Base-by-base conservation (phyloP, 2,329 filamentous ascomycete genomes). In the Cadophora gregata region DNA sequence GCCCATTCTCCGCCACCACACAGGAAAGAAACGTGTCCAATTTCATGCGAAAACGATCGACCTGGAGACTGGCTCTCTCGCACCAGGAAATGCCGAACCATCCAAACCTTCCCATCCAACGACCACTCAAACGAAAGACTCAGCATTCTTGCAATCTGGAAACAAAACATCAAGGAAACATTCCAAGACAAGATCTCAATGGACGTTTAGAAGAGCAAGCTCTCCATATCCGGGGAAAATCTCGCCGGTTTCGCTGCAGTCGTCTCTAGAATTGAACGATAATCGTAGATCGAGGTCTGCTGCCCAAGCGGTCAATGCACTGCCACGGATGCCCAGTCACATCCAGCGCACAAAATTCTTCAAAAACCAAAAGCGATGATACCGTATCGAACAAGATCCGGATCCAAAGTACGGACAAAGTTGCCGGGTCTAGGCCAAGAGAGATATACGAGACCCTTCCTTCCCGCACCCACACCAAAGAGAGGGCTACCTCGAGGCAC, bases 181-280 rank as follows among this genome's bases (percentile, higher is more conserved):
- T 31, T 53, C 50, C 14, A 53, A 16, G 16, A 31, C 50, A 7
- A 53, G 50, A n/a, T 53, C 50, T 31, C 7, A 2, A 1, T 31
- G 25, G 24, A 25, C 50, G 8, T 53, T 31, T 27, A 53, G n/a
- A 27, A 53, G 27, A 31, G 50, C 50, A 19, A 53, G 50, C n/a
- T 53, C 50, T 19, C 50, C 50, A n/a, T 53, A 53, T 53, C 50
- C 50, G 5, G 50, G 50, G 16, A 53, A 53, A 27, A 16, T 29
- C 1, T 27, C 48, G 27, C n/a, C 50, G 19, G 25, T 16, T n/a
- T 53, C 50, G 7, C 19, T 27, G 1, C 50, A 53, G 8, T 1
- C 14, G 27, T 14, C 5, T 9, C 10, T 1, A 53, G 14, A 25
- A n/a, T 3, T 31, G 9, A 14, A n/a, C 14, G 16, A 16, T 2